Evolutionary conservation across 805 yeast genomes (phyloP).

Genomic region (Cyberlindnera petersonii): DNA sequence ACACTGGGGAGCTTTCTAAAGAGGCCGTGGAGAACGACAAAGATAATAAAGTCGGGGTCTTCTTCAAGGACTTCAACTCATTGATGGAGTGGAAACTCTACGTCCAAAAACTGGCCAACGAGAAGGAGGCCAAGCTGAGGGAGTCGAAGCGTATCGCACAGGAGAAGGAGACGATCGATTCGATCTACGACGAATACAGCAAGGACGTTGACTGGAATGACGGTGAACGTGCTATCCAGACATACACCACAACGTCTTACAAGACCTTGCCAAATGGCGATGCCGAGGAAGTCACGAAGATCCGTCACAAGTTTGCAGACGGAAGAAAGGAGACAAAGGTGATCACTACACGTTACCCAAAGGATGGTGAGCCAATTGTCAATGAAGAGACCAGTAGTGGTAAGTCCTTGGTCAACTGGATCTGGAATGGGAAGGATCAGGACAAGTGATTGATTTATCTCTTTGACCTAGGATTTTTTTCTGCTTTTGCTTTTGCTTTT

Average conservation of each 20-base stretch:
- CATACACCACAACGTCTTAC: conserved; percentile 31
- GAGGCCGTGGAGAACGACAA: conserved; percentile 52
- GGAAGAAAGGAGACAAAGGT: conserved; percentile 39
- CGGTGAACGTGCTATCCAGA: conserved; percentile 1
- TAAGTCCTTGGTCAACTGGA: conserved; percentile 5
- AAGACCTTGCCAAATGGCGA: conserved; percentile 41
- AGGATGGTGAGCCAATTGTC: conserved; percentile 34
- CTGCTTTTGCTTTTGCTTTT: too few relatives aligned
- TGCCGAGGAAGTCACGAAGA: conserved; percentile 36
- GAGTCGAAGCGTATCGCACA: conserved; percentile 10
- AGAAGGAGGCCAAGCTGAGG: conserved; percentile 33
- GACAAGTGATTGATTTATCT: background rate
- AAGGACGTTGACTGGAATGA: conserved; percentile 14
- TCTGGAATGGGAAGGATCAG: conserved; percentile 25
- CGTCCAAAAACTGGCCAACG: conserved; percentile 44
- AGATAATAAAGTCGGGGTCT: conserved; percentile 49
- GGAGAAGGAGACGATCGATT: conserved; percentile 15
- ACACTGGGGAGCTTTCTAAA: conserved; percentile 37
- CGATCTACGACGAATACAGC: conserved; percentile 9
- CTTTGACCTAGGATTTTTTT: too few relatives aligned
- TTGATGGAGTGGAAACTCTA: conserved; percentile 63
- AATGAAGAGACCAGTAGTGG: conserved; percentile 17
- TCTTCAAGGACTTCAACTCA: conserved; percentile 62
- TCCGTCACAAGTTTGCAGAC: conserved; percentile 38
- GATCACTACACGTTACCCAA: conserved; percentile 35